A percentile compares a stretch with the other conserved stretches of the same genome.
phyloP scores from a whole-genome alignment of 2,329 filamentous ascomycete species.

The Neonectria hederae region DNA sequence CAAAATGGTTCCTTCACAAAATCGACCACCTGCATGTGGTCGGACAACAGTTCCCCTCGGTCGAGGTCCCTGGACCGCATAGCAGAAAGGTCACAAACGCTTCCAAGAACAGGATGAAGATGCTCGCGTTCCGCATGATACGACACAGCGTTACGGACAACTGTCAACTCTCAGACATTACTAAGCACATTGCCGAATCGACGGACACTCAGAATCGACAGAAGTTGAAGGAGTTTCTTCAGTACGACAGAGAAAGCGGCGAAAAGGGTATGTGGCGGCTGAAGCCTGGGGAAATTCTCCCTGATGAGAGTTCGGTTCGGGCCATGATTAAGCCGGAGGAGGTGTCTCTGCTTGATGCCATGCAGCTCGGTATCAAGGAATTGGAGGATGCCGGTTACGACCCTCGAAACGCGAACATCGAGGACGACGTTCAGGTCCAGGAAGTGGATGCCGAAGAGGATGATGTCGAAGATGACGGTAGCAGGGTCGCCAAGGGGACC shows the following conservation, averaged over 20 bases:
- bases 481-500: constrained; percentile 49
- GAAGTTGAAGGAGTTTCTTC: constrained; percentile 96
- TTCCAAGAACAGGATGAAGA: constrained; percentile 96
- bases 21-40: constrained; percentile 92
- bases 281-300: constrained; percentile 74
- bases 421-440: constrained; percentile 71
- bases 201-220: constrained; percentile 96
- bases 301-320: constrained; percentile 83
- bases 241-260: constrained; percentile 79
- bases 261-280: constrained; percentile 86
- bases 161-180: constrained; percentile 84
- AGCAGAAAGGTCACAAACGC: constrained; percentile 95
- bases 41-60: constrained; percentile 90
- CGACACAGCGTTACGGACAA: constrained; percentile 75
- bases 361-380: constrained; percentile 94
- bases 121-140: constrained; percentile 91
- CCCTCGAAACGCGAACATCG: constrained; percentile 66
- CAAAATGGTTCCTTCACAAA: constrained; percentile 83
- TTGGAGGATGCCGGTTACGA: constrained; percentile 92
- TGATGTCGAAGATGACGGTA: constrained; percentile 56
- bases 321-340: constrained; percentile 95
- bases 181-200: constrained; percentile 89
- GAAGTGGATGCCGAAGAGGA: constrained; percentile 70
- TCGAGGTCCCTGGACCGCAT: constrained; percentile 92
- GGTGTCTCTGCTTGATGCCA: constrained; percentile 91